phyloP scores from a whole-genome alignment of 2,329 filamentous ascomycete genomes.

The Chaetomiaceae sp. region DNA sequence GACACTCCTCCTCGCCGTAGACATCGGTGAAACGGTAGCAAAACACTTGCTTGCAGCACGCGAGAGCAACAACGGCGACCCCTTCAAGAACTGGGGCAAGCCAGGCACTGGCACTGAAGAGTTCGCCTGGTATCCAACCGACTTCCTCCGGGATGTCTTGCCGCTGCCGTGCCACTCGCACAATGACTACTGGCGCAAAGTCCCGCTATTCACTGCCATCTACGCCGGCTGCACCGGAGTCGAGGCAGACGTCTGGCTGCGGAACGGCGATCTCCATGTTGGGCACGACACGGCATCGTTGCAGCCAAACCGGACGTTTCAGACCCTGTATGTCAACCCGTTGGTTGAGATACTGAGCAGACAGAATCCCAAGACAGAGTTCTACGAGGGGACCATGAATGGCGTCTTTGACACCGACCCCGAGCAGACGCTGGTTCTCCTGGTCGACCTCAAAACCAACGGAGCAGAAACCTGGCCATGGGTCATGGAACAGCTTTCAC shows the following conservation, averaged over 20 bases:
- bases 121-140: constrained; percentile 44
- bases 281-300: constrained; percentile 57
- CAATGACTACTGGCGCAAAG: constrained; percentile 65
- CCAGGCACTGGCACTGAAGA: constrained; percentile 36
- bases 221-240: constrained; percentile 57
- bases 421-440: constrained; percentile 52
- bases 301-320: constrained; percentile 53
- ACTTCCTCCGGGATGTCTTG: constrained; percentile 45
- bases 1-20: constrained; percentile 1
- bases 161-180: constrained; percentile 38
- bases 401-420: constrained; percentile 56
- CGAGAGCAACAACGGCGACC: constrained; percentile 23
- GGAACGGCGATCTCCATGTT: constrained; percentile 53
- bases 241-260: constrained; percentile 67
- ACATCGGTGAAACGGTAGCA: background rate
- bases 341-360: constrained; percentile 54
- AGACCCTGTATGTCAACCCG: constrained; percentile 61
- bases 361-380: constrained; percentile 47
- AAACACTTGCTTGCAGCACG: background rate
- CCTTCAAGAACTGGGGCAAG: constrained; percentile 35
- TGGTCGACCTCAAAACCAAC: constrained; percentile 66
- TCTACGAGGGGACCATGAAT: constrained; percentile 40
- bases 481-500: constrained; percentile 52
- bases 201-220: constrained; percentile 60
- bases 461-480: constrained; percentile 48